phyloP scores from a whole-genome alignment of 177 flowering plant genomes.

The Vitis hybrid region DNA sequence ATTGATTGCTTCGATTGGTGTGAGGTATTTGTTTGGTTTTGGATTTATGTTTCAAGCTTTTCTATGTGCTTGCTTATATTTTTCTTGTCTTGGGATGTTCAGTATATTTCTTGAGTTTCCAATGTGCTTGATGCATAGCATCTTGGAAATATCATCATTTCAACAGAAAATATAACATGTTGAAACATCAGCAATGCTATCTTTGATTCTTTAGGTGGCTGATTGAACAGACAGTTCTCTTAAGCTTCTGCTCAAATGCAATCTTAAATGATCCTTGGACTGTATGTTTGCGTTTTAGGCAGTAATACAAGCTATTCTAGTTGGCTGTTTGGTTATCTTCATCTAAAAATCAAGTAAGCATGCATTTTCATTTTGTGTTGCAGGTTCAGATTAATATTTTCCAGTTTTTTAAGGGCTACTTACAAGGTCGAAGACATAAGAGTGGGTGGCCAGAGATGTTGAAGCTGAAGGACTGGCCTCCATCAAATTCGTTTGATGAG shows the following conservation, averaged over 20 bases:
- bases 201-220: not conserved
- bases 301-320: not conserved
- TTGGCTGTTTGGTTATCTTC: not conserved
- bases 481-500: constrained; percentile 66
- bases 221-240: not conserved
- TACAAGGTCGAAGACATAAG: constrained; percentile 59
- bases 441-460: constrained; percentile 81
- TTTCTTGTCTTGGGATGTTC: not conserved
- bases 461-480: constrained; percentile 89
- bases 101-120: not conserved
- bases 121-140: not conserved
- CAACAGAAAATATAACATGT: not conserved
- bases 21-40: constrained; percentile 46
- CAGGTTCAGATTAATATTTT: constrained; percentile 76
- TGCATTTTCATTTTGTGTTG: constrained; percentile 12
- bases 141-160: not conserved
- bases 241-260: not conserved
- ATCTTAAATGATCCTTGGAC: not conserved
- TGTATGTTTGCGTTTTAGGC: not conserved
- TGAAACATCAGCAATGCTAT: not conserved
- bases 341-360: not conserved
- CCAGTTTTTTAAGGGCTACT: constrained; percentile 73
- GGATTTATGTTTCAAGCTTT: not conserved
- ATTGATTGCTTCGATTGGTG: constrained; percentile 85
- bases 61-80: not conserved